phyloP scores from a whole-genome alignment of 495 filamentous ascomycete species.

The Penicilliopsis zonata region DNA sequence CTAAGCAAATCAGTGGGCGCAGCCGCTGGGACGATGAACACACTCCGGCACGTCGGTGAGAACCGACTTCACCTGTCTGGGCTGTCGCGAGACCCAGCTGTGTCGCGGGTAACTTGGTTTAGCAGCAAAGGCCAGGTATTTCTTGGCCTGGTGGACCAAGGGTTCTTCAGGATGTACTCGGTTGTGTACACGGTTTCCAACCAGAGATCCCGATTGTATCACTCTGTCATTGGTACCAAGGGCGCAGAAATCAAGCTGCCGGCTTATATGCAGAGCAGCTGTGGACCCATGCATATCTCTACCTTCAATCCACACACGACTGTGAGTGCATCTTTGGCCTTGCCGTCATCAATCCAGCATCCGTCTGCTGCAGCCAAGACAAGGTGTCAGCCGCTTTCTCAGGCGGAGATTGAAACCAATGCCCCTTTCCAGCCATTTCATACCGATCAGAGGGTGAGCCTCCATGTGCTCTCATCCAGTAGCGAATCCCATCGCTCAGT shows the following conservation, averaged over 20 bases:
- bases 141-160: constrained; percentile 25
- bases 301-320: constrained; percentile 16
- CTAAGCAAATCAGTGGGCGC: constrained; percentile 76
- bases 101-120: constrained; percentile 31
- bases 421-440: constrained; percentile 86
- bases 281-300: constrained; percentile 23
- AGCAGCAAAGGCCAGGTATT: constrained; percentile 21
- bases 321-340: constrained; percentile 18
- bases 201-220: constrained; percentile 34
- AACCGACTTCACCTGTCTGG: constrained; percentile 67
- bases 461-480: constrained; percentile 44
- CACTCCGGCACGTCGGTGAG: constrained; percentile 71
- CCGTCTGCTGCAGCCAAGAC: constrained; percentile 15
- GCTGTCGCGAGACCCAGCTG: constrained; percentile 29
- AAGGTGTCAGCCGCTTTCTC: constrained; percentile 48
- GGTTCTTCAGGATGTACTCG: constrained; percentile 52
- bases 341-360: constrained; percentile 23
- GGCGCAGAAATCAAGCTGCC: constrained; percentile 57
- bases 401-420: constrained; percentile 88
- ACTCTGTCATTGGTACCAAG: constrained; percentile 41
- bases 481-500: constrained; percentile 8
- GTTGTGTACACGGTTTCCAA: constrained; percentile 35
- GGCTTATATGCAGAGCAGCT: constrained; percentile 18
- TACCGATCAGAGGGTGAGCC: constrained; percentile 64
- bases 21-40: constrained; percentile 64